Base-by-base conservation (phyloP, 805 yeast species). In the Metschnikowia reukaufii region DNA sequence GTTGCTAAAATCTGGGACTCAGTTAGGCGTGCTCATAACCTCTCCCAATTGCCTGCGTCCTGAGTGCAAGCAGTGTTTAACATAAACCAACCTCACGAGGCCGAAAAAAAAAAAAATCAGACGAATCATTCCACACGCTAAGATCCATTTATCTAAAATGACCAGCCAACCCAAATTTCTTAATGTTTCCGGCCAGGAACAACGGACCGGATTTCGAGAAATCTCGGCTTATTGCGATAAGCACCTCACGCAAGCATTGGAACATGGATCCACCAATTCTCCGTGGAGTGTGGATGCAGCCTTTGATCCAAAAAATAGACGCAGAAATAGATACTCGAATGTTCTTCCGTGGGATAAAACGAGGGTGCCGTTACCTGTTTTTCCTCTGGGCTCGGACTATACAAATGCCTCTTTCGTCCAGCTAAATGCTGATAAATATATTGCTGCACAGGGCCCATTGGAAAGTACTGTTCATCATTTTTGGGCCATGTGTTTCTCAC, bases 371-470 rank as follows among this genome's bases (percentile, higher is more conserved):
- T 62, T 82, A 10, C 46, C 23, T 6, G 54, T 61, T 1, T 6
- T 9, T 2, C 29, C 17, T 13, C 48, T 39, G 9, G 48, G 41
- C 6, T 47, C 50, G 15, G 74, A 72, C 51, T 72, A 71, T 50
- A 68, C 70, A 31, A 72, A 72, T 52, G 77, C 77, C 9, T 68
- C 74, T 20, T 58, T 62, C 43, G 59, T 71, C 19, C 36, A 45
- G 2, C 47, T 70, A 17, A 50, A 38, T 21, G 39, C 27, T 32
- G 35, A 17, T 36, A 39, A 50, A n/a, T 86, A 83, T 60, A 87
- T 91, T 57, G 97, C 96, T 0, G 79, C 95, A 1, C 97, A 92
- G 64, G 99, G 97, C 2, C 99, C 99, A 2, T 65, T 87, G 49
- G 63, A 62, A 2, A 76, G 76, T 32, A 92, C 98, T 0, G 75